Conservation (phyloP, 305 asterid genomes). For the Solanum hybrid region DNA sequence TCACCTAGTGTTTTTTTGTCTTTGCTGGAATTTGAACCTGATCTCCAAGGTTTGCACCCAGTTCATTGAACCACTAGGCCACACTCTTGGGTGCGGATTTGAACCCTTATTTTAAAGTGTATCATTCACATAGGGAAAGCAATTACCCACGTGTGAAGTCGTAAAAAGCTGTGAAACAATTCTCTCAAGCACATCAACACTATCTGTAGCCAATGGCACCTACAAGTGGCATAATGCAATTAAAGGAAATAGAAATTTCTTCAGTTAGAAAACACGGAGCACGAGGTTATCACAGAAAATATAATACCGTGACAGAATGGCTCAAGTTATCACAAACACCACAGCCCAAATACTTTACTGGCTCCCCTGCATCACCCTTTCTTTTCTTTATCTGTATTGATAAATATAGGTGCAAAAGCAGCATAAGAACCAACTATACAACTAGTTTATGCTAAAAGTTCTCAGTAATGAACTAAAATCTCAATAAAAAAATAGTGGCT, state of each 20-base stretch:
- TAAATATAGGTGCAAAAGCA: background rate
- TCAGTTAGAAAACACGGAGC: background rate
- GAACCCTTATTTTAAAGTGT: background rate
- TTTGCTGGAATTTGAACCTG: background rate
- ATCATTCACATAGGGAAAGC: background rate
- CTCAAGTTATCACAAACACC: slow-evolving; percentile 92
- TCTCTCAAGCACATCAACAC: slow-evolving; percentile 74
- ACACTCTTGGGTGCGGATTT: background rate
- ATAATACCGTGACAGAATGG: slow-evolving; percentile 70
- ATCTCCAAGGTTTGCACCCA: background rate
- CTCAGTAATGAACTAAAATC: background rate
- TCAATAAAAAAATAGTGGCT: background rate
- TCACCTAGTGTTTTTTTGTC: background rate
- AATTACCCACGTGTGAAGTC: slow-evolving; percentile 67
- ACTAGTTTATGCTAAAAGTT: background rate
- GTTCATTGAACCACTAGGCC: background rate
- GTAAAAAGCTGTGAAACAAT: slow-evolving; percentile 70
- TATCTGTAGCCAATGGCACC: slow-evolving; percentile 86
- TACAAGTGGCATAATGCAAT: slow-evolving; percentile 23
- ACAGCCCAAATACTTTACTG: slow-evolving; percentile 83
- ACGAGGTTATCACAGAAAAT: slow-evolving; percentile 10
- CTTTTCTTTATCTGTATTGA: slow-evolving; percentile 71
- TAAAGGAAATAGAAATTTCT: background rate
- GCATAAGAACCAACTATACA: slow-evolving; percentile 3
- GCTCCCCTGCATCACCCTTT: slow-evolving; percentile 78